Evolutionary conservation across 108 stramenopile species (phyloP), one percentile per base, ranked within the genome.

Genomic region (Nannochloropsis salina): DNA sequence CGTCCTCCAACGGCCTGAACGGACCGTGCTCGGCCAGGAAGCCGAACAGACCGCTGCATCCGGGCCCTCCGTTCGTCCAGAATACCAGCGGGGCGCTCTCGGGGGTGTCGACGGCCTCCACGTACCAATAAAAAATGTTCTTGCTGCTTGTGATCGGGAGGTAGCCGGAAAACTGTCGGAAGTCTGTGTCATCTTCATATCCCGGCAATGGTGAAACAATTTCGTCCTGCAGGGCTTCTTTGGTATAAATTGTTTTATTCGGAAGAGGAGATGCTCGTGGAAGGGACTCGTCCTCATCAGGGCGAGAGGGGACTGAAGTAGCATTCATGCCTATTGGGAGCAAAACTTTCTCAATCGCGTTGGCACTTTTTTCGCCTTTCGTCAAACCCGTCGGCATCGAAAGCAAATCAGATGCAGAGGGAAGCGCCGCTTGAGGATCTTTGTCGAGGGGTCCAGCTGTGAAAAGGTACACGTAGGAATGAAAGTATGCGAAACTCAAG

Each of bases 11-110:
- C 82, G 90, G 89, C 83, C 83, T 86, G 43, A 92, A 90, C 12
- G 91, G 91, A 1, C 91, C 91, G 40, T 90, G 86, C 84, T 92
- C 91, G 31, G 90, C 90, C 80, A 92, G 42, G 12, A 92, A 89
- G 41, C 91, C 91, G 9, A 92, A 85, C 86, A 92, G 81, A n/a
- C 91, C 90, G 51, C 83, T 85, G 86, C 91, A 92, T 4, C 91
- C 91, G 31, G 91, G 91, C 20, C 91, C 91, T 84, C 91, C 91
- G 43, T 92, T 92, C 10, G 90, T 92, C 91, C 91, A 92, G n/a
- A 74, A 74, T 15, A 74, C 61, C 20, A 74, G 61, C 20, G 15
- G 20, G 20, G 15, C 61, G 20, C 20, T 15, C 20, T 74, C n/a
- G 8, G 15, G 20, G 12, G 10, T 74, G 20, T 74, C 61, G 20